These are phyloP conservation scores for Fusarium fracticaudum DNA, from an alignment of 2,329 filamentous ascomycete genomes.

Conservation along the genomic window DNA sequence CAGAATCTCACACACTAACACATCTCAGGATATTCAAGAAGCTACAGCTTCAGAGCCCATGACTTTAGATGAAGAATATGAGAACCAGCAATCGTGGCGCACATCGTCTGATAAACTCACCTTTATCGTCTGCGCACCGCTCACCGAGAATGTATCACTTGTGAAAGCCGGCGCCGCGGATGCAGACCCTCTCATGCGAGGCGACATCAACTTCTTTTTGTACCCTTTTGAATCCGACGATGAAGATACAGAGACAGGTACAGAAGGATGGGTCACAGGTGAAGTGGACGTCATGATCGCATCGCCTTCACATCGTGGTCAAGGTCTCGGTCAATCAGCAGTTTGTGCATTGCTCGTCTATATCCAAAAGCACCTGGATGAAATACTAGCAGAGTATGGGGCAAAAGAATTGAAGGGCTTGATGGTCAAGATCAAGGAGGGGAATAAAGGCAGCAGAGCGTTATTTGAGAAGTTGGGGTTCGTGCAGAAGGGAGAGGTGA, in stretches of 20 bases:
- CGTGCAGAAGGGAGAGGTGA: conserved; percentile 59
- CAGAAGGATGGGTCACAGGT: conserved; percentile 58
- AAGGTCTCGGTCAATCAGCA: conserved; percentile 72
- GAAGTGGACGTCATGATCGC: conserved; percentile 93
- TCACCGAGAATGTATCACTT: neutral
- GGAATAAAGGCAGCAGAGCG: conserved; percentile 61
- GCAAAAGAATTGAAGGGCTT: conserved; percentile 46
- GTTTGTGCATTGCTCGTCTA: conserved; percentile 77
- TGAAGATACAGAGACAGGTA: conserved; percentile 41
- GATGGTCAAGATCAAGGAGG: conserved; percentile 68
- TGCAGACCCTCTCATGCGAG: conserved; percentile 67
- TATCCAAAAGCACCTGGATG: conserved; percentile 61
- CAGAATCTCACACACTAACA: neutral
- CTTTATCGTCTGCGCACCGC: conserved; percentile 80
- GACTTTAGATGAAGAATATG: conserved; percentile 82
- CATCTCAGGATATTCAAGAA: conserved; percentile 73
- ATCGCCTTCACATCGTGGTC: conserved; percentile 61
- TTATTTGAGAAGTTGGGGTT: conserved; percentile 65
- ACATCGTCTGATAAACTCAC: conserved; percentile 86
- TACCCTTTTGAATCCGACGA: conserved; percentile 65
- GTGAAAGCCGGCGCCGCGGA: conserved; percentile 61
- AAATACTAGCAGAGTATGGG: conserved; percentile 62
- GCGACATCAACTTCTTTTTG: conserved; percentile 86
- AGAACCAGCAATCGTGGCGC: conserved; percentile 91
- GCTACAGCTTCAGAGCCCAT: conserved; percentile 90